Percentiles rank a stretch among this genome's conserved stretches.
These are phyloP conservation scores for Nicotiana rustica DNA, from an alignment of 305 asterid species.

Conservation along the genomic window DNA sequence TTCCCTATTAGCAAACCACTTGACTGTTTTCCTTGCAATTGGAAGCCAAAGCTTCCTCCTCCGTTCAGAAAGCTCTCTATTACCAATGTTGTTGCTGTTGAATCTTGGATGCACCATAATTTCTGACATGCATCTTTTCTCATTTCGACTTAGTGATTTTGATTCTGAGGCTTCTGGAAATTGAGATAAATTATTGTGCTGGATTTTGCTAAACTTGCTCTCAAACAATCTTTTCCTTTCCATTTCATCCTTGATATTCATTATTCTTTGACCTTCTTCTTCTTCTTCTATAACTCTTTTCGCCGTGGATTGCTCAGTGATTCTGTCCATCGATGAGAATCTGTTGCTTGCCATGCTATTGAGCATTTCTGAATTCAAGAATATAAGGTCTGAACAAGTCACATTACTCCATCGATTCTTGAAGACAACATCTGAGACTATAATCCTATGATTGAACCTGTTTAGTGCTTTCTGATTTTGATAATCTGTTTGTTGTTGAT, in stretches of 20 bases:
- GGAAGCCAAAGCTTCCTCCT: slow-evolving; percentile 53
- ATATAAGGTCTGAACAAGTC: slow-evolving; percentile 65
- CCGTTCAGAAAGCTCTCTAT: slow-evolving; percentile 36
- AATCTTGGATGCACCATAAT: slow-evolving; percentile 68
- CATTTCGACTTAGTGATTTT: slow-evolving; percentile 40
- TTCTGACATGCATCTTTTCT: slow-evolving; percentile 80
- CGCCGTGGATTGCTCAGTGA: slow-evolving; percentile 33
- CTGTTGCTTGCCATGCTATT: slow-evolving; percentile 46
- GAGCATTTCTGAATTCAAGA: slow-evolving; percentile 69
- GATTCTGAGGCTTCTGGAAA: background rate
- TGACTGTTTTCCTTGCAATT: slow-evolving; percentile 54
- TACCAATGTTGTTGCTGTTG: slow-evolving; percentile 34
- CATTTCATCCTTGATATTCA: slow-evolving; percentile 67
- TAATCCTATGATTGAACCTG: slow-evolving; percentile 60
- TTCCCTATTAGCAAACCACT: slow-evolving; percentile 59
- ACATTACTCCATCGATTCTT: slow-evolving; percentile 76
- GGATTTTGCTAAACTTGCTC: slow-evolving; percentile 31
- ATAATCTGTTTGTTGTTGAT: background rate
- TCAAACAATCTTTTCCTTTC: slow-evolving; percentile 59
- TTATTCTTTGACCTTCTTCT: slow-evolving; percentile 39
- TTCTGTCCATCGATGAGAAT: slow-evolving; percentile 41
- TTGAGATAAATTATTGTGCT: slow-evolving; percentile 36
- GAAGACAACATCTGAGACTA: slow-evolving; percentile 59
- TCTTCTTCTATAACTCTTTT: slow-evolving; percentile 32
- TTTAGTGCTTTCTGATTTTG: slow-evolving; percentile 37